Evolutionary conservation across 73 alveolate genomes (phyloP).

Genomic region (Blepharisma japonicum): DNA sequence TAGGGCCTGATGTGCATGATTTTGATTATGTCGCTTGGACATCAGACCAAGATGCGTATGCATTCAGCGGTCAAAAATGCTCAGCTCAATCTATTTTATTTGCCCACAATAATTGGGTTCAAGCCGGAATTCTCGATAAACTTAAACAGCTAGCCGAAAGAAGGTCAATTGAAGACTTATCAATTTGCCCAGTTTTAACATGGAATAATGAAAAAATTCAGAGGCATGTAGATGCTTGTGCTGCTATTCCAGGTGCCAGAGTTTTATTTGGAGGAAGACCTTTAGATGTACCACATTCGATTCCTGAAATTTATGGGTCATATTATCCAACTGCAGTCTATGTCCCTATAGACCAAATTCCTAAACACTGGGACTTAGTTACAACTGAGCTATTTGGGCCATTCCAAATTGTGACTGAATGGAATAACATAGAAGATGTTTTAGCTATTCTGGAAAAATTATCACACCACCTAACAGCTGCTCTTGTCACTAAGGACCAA

Average conservation of each 20-base stretch:
- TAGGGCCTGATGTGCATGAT: slow-evolving; percentile 89
- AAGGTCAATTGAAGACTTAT: slow-evolving; percentile 67
- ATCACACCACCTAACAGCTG: slow-evolving; percentile 93
- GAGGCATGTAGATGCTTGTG: slow-evolving; percentile 69
- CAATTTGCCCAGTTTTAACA: slow-evolving; percentile 85
- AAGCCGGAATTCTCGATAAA: slow-evolving; percentile 65
- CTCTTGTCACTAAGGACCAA: slow-evolving; percentile 88
- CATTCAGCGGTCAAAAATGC: slow-evolving; percentile 81
- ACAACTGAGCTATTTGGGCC: slow-evolving; percentile 95
- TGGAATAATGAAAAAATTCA: slow-evolving; percentile 83
- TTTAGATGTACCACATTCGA: slow-evolving; percentile 53
- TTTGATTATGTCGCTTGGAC: slow-evolving; percentile 78
- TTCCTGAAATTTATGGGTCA: slow-evolving; percentile 73
- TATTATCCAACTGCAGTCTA: slow-evolving; percentile 68
- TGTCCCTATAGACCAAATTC: slow-evolving; percentile 48
- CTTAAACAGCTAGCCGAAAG: slow-evolving; percentile 61
- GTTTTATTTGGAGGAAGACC: slow-evolving; percentile 91
- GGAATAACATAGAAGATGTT: slow-evolving; percentile 44
- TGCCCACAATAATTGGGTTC: slow-evolving; percentile 69
- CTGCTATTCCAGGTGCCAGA: slow-evolving; percentile 81
- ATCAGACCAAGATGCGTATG: slow-evolving; percentile 90
- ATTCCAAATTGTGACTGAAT: slow-evolving; percentile 71
- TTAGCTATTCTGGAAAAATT: slow-evolving; percentile 49
- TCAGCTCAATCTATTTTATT: slow-evolving; percentile 85
- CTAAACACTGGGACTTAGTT: slow-evolving; percentile 50